phyloP scores from a whole-genome alignment of 1,139 yeast species.

The Pneumocystis sp. region DNA sequence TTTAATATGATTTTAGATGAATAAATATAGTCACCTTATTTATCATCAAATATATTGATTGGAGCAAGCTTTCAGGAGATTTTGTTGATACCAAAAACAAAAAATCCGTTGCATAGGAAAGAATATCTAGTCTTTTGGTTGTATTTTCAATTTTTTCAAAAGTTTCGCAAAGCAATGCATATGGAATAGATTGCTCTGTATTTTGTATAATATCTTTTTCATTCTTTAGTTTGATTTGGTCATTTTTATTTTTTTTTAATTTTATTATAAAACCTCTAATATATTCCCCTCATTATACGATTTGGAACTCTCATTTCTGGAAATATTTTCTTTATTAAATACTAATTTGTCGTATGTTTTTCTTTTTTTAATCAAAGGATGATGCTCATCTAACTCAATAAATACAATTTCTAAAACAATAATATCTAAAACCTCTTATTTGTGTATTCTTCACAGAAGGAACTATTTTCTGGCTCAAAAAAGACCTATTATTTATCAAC shows the following conservation, averaged over 20 bases:
- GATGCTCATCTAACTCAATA: neutral
- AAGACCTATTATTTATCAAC: neutral
- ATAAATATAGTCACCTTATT: neutral
- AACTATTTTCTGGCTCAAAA: neutral
- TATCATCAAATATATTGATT: constrained; percentile 46
- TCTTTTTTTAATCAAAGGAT: neutral
- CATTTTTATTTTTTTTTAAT: neutral
- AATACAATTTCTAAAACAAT: neutral
- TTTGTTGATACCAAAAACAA: constrained; percentile 46
- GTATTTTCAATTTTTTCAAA: constrained; percentile 68
- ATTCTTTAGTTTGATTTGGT: neutral
- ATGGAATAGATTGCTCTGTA: constrained; percentile 31
- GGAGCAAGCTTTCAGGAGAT: constrained; percentile 46
- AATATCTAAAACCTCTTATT: neutral
- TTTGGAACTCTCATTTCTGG: neutral
- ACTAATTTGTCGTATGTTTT: neutral
- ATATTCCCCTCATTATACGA: neutral
- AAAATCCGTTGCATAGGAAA: constrained; percentile 56
- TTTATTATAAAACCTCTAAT: neutral
- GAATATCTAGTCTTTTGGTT: constrained; percentile 67
- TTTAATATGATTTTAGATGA: constrained; percentile 32
- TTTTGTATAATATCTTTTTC: neutral
- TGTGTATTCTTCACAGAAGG: too few relatives aligned
- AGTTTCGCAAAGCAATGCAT: constrained; percentile 47
- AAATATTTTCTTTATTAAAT: neutral